Conservation (phyloP, 208 protist genomes). For the Crithidia thermophila region DNA sequence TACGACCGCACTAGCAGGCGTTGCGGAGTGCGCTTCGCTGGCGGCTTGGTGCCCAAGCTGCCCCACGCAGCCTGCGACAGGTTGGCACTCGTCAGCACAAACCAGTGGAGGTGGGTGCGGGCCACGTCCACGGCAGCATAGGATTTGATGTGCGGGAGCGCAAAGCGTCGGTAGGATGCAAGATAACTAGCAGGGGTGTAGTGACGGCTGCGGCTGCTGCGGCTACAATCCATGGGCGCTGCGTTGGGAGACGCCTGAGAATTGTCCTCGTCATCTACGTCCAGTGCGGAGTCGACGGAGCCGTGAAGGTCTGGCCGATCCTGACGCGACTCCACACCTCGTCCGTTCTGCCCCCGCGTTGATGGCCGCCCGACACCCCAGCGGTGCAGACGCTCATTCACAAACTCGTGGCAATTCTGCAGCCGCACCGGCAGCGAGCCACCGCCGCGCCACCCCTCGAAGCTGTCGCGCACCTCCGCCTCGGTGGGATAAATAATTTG, state of each 20-base stretch:
- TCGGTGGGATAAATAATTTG: constrained; percentile 84
- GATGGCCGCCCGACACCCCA: constrained; percentile 37
- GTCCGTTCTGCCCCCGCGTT: neutral
- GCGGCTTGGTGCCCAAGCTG: constrained; percentile 6
- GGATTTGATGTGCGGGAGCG: constrained; percentile 87
- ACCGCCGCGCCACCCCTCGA: constrained; percentile 84
- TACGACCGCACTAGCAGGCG: constrained; percentile 68
- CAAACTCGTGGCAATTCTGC: constrained; percentile 55
- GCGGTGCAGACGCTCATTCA: constrained; percentile 71
- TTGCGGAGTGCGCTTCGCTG: constrained; percentile 12
- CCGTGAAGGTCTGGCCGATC: neutral
- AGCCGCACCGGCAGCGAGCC: constrained; percentile 66
- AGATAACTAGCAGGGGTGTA: too few relatives aligned
- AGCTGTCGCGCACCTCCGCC: constrained; percentile 61
- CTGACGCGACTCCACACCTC: too few relatives aligned
- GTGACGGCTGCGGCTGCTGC: too few relatives aligned
- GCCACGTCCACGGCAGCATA: constrained; percentile 52
- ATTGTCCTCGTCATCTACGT: constrained; percentile 16
- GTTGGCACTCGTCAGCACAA: constrained; percentile 85
- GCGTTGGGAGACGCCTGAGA: too few relatives aligned
- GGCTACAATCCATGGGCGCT: too few relatives aligned
- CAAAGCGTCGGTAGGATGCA: constrained; percentile 22
- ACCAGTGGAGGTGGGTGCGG: constrained; percentile 56
- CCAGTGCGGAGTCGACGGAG: constrained; percentile 4
- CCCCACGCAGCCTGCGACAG: constrained; percentile 90